Evolutionary conservation across 2,329 filamentous ascomycete species (phyloP), one percentile per base, ranked within the genome.

Genomic region (Trichoderma sp.): DNA sequence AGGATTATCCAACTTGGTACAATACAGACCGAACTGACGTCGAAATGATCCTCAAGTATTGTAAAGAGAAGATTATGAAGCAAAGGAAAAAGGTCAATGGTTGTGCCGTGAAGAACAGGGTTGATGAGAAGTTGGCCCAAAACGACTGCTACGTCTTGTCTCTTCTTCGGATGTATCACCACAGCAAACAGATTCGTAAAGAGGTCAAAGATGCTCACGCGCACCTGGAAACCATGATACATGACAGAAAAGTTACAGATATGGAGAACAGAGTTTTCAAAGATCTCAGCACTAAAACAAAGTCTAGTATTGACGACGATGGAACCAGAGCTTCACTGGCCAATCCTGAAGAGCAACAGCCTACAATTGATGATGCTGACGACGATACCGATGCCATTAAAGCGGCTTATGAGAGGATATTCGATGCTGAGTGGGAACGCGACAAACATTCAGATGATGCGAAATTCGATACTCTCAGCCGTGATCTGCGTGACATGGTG

Each of bases 11-110:
- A 5, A 37, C 43, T 32, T 52, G 51, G 59, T 63, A 65, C 30
- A 60, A 56, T n/a, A 43, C 63, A 1, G 55, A 66, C 14, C 37
- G 37, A 6, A 70, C 56, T 56, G 58, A 68, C 16, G 58, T 70
- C 39, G 58, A 70, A 14, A 11, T 63, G 13, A 16, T 68, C 11
- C 21, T 68, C 5, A 60, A 70, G 16, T 60, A 70, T 39, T 68
- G 65, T 18, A 63, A 51, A 43, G 46, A 54, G 16, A 49, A 54
- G n/a, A 32, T 51, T 10, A 26, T 51, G 18, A 32, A 67, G 49
- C 54, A 46, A 51, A 61, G 64, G 10, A 52, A 59, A 68, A 16
- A 24, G 51, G 28, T 68, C 43, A 69, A 54, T 10, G 64, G 64
- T 10, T 59, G 55, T 30, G 64, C 64, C 0, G 64, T 59, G 2